Evolutionary conservation across 176 grass and related monocot species (phyloP), one percentile per base, ranked within the genome.

Genomic region (Aegilops bicornis): DNA sequence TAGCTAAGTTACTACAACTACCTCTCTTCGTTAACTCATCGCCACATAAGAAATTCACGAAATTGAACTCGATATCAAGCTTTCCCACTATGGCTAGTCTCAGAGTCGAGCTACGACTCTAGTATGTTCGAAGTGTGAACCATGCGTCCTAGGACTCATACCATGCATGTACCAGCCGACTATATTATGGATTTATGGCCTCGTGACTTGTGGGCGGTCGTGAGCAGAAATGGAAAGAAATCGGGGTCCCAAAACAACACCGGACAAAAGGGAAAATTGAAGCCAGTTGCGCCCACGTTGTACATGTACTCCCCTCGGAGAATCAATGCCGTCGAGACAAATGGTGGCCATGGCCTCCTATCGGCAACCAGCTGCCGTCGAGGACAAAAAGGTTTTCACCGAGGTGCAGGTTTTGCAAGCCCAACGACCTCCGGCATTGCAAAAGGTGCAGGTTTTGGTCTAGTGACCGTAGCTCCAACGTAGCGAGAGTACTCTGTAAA

Each of bases 281-380:
- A 47, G 19, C 7, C 35, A 45, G 54, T 24, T 63, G 43, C 43
- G 52, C n/a, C 33, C 82, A 22, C 56, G 82, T 61, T 82, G 82
- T 45, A 23, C 71, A 22, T 76, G 72, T 76, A 76, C 16, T 7
- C 10, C 16, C 56, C 2, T 36, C 16, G 67, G 37, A 17, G 15
- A 33, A 79, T 73, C 39, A 86, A 48, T 80, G 77, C 5, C 77
- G 58, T 50, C 9, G 68, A 71, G 72, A 75, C 23, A 14, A 23
- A 75, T 75, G 42, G 23, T 8, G 40, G 14, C 42, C 42, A 27
- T 74, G 47, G 40, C 37, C 77, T 63, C 27, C 77, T 63, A 48
- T 40, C 3, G 20, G 23, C 39, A 20, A 47, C 62, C 37, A 43
- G 39, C 70, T 73, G 70, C 62, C 62, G 1, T 8, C 1, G 4